Base-by-base conservation (phyloP, 2,329 filamentous ascomycete genomes). In the Thielaviopsis euricoi region DNA sequence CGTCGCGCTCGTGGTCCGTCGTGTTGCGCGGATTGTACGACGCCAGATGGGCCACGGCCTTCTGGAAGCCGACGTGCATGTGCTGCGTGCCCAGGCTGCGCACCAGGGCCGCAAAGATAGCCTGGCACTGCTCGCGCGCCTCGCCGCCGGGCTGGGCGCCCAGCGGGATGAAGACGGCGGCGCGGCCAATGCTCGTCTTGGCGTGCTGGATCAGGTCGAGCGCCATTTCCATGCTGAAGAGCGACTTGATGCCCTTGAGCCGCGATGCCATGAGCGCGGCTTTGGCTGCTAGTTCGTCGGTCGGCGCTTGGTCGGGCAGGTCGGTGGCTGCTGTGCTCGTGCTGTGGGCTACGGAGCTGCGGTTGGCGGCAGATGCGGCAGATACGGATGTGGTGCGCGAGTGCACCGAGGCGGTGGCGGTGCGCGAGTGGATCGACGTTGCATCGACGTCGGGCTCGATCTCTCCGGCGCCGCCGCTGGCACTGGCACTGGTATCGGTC, bases 191-290 rank as follows among this genome's bases (percentile, higher is more conserved):
- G 60, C 87, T 90, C 0, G 85, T 77, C 71, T 97, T 96, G 25
- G 91, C 93, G 19, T 82, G 77, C 67, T 96, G 91, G 6, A 95
- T 90, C 23, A 98, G 75, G 64, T 86, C 87, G 29, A 98, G 76
- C 0, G 93, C 93, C 12, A 98, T 84, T 68, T 98, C 93, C 64
- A 98, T 94, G 69, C 89, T 96, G 72, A 97, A 97, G 17, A 98
- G 77, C 17, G 89, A 89, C 64, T 87, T 87, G 70, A 98, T 98
- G 49, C 91, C 91, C 71, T 97, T 93, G 17, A 98, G 76, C 62
- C 89, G 85, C 10, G 88, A 89, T 59, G 91, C 90, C 88, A 98
- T 96, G 55, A 98, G 84, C 0, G 93, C 91, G n/a, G 91, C 89
- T 72, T 98, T 98, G 52, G 93, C 93, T 40, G 91, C 90, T 29